These are phyloP conservation scores for Kandelia obovata DNA, from an alignment of 345 rosid genomes.

Conservation along the genomic window DNA sequence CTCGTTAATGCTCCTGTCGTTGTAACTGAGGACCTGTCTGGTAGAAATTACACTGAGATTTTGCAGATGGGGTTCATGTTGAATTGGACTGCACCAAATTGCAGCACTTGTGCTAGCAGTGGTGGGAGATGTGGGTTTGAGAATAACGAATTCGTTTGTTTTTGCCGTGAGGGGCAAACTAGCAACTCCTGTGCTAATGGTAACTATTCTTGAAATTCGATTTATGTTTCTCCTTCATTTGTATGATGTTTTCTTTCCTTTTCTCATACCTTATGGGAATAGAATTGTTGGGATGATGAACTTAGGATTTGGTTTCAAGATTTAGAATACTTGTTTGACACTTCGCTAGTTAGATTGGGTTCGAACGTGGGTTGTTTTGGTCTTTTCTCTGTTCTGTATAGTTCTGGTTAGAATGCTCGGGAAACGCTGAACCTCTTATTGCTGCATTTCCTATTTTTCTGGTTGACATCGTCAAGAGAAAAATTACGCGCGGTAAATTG, in stretches of 20 bases:
- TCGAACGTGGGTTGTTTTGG: not conserved
- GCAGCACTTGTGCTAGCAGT: constrained; percentile 38
- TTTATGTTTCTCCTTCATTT: too few species aligned
- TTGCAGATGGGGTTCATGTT: constrained; percentile 51
- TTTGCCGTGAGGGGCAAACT: constrained; percentile 42
- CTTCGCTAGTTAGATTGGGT: not conserved
- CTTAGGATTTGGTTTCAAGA: too few species aligned
- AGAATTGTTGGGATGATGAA: too few species aligned
- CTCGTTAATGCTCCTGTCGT: constrained; percentile 29
- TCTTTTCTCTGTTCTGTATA: not conserved
- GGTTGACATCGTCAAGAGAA: too few species aligned
- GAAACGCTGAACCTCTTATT: too few species aligned
- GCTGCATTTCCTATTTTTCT: too few species aligned
- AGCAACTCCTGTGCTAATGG: constrained; percentile 41
- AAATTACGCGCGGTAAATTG: too few species aligned
- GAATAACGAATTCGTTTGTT: constrained; percentile 38
- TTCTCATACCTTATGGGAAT: not conserved
- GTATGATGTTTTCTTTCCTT: too few species aligned
- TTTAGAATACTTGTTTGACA: too few species aligned
- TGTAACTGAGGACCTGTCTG: not conserved
- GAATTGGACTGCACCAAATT: constrained; percentile 48
- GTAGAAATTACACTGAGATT: constrained; percentile 32
- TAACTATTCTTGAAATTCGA: constrained; percentile 21
- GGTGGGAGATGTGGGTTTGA: constrained; percentile 50
- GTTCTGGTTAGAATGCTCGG: too few species aligned